Base-by-base conservation (phyloP, 225 moss, liverwort and hornwort genomes). In the Physcomitrium patens region DNA sequence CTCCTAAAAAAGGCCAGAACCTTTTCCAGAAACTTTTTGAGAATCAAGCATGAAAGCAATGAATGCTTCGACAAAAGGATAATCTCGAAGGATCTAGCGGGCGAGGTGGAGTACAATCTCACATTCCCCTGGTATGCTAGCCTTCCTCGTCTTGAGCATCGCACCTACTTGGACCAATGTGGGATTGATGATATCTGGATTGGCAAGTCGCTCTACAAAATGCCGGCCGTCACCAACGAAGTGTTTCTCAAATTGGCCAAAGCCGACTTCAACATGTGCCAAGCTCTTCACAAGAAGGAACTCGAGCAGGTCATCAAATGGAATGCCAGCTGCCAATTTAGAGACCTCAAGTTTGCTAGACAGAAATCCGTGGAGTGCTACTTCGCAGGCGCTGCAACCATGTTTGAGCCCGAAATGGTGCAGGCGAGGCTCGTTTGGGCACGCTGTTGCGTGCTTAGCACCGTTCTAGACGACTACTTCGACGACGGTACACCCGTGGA, bases 41-140 rank as follows among this genome's bases (percentile, higher is more conserved):
- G 62, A 16, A 65, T 42, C 31, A 92, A 88, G 83, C 68, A 66
- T 10, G 71, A 62, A 26, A 82, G 41, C 8, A 47, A 80, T 14
- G 82, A 91, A 52, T 91, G 87, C 77, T 71, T 67, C 69, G 91
- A 94, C 69, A 92, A 94, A 78, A 92, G 94, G 94, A 91, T 89
- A 52, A 75, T 94, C 50, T 77, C 84, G 58, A 92, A 92, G 78
- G 89, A 91, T 53, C 91, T 95, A 12, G 67, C 84, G 5, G 92
- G 91, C 37, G 92, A 95, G 90, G 84, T 88, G 74, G 82, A 80
- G 71, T 85, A 88, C 28, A 63, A 68, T 28, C 69, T 88, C 60
- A 69, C 53, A 27, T 85, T 79, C 9, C 85, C 87, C 15, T 88
- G 77, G 85, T 73, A 75, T 15, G 75, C 85, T 16, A 85, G 80